A percentile compares a stretch with the other conserved stretches of the same genome.
Conservation (phyloP, 805 yeast species). For the Metschnikowia drakensbergensis region DNA sequence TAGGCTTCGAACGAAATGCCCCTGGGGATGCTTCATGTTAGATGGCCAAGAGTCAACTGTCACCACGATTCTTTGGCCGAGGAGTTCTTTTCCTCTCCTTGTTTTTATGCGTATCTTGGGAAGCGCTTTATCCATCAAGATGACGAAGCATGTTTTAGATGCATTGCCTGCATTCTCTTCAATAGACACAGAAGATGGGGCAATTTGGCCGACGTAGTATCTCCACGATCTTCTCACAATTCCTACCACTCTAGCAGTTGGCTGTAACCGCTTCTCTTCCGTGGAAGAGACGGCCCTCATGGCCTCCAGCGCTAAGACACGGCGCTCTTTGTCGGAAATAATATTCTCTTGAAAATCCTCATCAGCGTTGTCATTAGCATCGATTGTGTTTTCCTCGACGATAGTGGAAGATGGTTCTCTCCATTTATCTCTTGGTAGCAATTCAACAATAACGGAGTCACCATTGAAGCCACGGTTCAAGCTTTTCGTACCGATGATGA, state of each 20-base stretch:
- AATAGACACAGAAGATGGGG: conserved; percentile 62
- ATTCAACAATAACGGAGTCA: conserved; percentile 86
- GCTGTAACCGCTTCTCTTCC: conserved; percentile 54
- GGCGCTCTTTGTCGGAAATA: conserved; percentile 67
- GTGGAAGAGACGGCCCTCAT: conserved; percentile 47
- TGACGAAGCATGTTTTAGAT: conserved; percentile 74
- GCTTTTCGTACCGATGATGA: conserved; percentile 77
- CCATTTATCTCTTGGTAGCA: conserved; percentile 85
- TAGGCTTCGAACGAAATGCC: conserved; percentile 85
- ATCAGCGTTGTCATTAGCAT: conserved; percentile 58
- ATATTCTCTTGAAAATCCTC: conserved; percentile 48
- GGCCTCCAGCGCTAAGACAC: conserved; percentile 74
- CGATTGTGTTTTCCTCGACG: conserved; percentile 67
- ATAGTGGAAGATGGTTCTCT: conserved; percentile 76
- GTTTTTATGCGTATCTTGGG: conserved; percentile 88
- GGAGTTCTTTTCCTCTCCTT: conserved; percentile 73
- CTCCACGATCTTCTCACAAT: conserved; percentile 91
- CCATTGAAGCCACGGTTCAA: conserved; percentile 90
- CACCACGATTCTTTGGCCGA: conserved; percentile 88
- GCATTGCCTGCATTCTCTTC: conserved; percentile 58
- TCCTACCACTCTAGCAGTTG: conserved; percentile 93
- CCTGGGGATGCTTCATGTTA: conserved; percentile 81
- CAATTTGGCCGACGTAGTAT: conserved; percentile 89
- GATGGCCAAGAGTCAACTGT: conserved; percentile 93
- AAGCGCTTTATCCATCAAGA: conserved; percentile 82